Evolutionary conservation across 441 rosid species (phyloP), one percentile per base, ranked within the genome.

Genomic region (Pelargonium fulgidum): DNA sequence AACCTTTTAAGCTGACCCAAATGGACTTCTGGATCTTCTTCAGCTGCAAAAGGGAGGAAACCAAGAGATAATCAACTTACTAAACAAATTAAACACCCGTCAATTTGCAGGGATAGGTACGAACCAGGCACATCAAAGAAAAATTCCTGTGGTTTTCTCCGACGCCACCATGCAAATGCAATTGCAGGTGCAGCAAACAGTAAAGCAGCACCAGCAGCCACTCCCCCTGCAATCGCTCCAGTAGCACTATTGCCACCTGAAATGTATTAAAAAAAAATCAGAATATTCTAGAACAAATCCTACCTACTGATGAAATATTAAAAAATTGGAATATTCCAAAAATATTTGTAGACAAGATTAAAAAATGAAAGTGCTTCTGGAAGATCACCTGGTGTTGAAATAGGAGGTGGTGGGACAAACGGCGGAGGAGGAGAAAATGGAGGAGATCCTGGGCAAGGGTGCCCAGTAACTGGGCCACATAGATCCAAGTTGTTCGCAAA

Each of bases 371-470:
- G n/a, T 64, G 19, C 3, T 4, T 10, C 3, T 1, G 9, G 44
- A 36, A 44, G 19, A 76, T 79, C 80, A 91, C 98, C 93, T 13
- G 88, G 90, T 5, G 79, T 17, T 67, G 95, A 78, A 71, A 86
- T 73, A 4, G 92, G 92, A 5, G 97, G 82, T 14, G 89, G 89
- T 29, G 87, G 92, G 58, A 86, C 85, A 82, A 89, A 87, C 41
- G 98, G 98, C 20, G 98, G 98, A 50, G 98, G 96, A 68, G 98
- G 98, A 66, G 98, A 86, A 76, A 90, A 88, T 39, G 98, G 98
- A 72, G 96, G 98, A 73, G 98, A 92, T 47, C 98, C 96, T 6
- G 96, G 96, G 82, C 98, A 92, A 33, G 98, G 95, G 54, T 67
- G 89, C 61, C 92, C 92, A 50, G 98, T 92, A 66, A 92, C 96